Evolutionary conservation across 2,329 filamentous ascomycete species (phyloP).

Genomic region (Pseudocercospora crystallina): DNA sequence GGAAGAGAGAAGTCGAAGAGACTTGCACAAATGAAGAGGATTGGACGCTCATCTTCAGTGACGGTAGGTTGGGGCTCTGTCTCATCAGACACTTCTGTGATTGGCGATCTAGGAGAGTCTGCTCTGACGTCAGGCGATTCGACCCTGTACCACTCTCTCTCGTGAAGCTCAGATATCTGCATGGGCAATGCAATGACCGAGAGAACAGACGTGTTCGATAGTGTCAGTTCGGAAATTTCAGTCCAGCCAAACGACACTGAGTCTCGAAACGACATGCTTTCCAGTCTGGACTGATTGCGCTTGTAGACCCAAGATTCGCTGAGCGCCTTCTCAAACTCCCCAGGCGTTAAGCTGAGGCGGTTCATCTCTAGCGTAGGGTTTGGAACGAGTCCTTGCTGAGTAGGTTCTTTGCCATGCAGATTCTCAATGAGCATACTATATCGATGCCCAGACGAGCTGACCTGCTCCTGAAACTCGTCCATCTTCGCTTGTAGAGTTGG

Average conservation of each 20-base stretch:
- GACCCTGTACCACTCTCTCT: background rate
- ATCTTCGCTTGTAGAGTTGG: too few species aligned
- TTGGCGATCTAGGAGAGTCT: too few species aligned
- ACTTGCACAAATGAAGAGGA: background rate
- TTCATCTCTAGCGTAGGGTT: background rate
- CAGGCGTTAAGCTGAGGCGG: background rate
- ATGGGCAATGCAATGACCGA: background rate
- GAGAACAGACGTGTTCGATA: background rate
- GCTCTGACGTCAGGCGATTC: too few species aligned
- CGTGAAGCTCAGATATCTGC: background rate
- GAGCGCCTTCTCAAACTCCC: background rate
- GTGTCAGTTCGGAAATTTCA: background rate
- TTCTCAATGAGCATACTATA: too few species aligned
- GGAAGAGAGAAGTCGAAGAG: background rate
- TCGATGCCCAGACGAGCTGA: too few species aligned
- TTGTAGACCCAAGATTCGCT: background rate
- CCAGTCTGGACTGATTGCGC: background rate
- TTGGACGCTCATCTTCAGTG: background rate
- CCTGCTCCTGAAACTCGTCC: too few species aligned
- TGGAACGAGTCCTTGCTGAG: too few species aligned
- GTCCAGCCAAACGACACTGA: background rate
- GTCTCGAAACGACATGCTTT: background rate
- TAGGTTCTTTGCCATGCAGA: too few species aligned
- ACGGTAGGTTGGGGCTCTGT: too few species aligned
- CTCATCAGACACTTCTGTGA: too few species aligned